Evolutionary conservation across 2,329 filamentous ascomycete species (phyloP), one percentile per base, ranked within the genome.

Genomic region (Alternaria sp.): DNA sequence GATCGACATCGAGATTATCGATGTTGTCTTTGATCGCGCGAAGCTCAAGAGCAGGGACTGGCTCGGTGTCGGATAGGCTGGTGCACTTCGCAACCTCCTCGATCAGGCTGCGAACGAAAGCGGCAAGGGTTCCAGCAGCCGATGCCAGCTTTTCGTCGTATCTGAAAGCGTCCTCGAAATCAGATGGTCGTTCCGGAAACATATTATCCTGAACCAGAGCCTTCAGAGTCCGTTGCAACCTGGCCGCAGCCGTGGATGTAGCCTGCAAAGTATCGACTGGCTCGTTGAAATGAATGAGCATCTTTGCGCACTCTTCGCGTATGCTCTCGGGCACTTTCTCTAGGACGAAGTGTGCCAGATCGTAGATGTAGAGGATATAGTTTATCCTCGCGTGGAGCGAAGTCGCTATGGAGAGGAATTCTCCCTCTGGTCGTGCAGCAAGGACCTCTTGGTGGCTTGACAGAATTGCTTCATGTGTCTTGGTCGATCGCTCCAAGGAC

Each of bases 401-500:
- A 15, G 60, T 62, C 15, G 71, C 54, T 1, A 67, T 60, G n/a
- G 70, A 65, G n/a, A 70, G 62, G 19, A 71, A 62, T 51, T 75
- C 73, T 49, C 75, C 71, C 52, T 77, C 75, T 13, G 71, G 73
- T 6, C 69, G 68, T 26, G 62, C 54, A 25, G 57, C 65, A 13
- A 74, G 49, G 19, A 58, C 61, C 4, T 69, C 52, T 12, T 70
- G 61, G 19, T 69, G 67, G 12, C 57, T 63, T 3, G 50, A 45
- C 32, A 74, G 62, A 5, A 72, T 62, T 28, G 64, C 69, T 21
- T 69, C 64, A 21, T 72, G 63, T 7, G 74, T 71, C 47, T 71
- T 66, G 23, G 61, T 67, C 3, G 70, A 72, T 13, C 82, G 89
- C 73, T 95, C 90, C 40, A 98, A 84, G 76, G 97, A 93, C 23